Percentiles rank a stretch among this genome's conserved stretches.
Conservation (phyloP, 2,329 filamentous ascomycete species). For the Lasiodiplodia sp. region DNA sequence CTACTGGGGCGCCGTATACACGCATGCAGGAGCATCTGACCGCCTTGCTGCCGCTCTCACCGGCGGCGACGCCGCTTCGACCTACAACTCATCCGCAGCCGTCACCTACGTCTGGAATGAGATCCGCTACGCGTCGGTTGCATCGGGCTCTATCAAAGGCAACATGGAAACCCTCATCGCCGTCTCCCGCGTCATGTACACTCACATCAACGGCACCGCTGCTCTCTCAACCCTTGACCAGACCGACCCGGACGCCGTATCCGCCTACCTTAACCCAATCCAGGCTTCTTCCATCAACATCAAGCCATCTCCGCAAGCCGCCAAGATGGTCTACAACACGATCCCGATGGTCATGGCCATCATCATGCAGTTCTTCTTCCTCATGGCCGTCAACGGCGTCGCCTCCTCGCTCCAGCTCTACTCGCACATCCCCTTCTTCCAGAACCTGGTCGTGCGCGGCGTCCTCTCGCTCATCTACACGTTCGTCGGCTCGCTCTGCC, state of each 20-base stretch:
- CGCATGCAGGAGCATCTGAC: slow-evolving; percentile 45
- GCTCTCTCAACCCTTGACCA: slow-evolving; percentile 37
- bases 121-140: slow-evolving; percentile 51
- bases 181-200: slow-evolving; percentile 46
- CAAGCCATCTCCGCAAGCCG: slow-evolving; percentile 51
- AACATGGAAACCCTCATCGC: slow-evolving; percentile 42
- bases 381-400: slow-evolving; percentile 55
- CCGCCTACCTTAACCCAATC: slow-evolving; percentile 51
- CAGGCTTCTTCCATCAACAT: slow-evolving; percentile 46
- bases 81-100: slow-evolving; percentile 47
- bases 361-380: slow-evolving; percentile 58
- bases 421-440: slow-evolving; percentile 32
- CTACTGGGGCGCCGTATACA: slow-evolving; percentile 44
- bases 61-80: slow-evolving; percentile 38
- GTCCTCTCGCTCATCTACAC: slow-evolving; percentile 43
- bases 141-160: slow-evolving; percentile 44
- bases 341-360: slow-evolving; percentile 54
- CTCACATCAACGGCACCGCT: slow-evolving; percentile 42
- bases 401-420: slow-evolving; percentile 38
- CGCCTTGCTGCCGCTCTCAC: slow-evolving; percentile 47
- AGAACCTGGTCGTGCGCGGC: slow-evolving; percentile 39
- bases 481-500: slow-evolving; percentile 46
- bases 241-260: slow-evolving; percentile 42
- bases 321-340: slow-evolving; percentile 55
- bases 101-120: slow-evolving; percentile 56